Evolutionary conservation across 495 filamentous ascomycete genomes (phyloP).

Genomic region (Lophiotrema nucula): DNA sequence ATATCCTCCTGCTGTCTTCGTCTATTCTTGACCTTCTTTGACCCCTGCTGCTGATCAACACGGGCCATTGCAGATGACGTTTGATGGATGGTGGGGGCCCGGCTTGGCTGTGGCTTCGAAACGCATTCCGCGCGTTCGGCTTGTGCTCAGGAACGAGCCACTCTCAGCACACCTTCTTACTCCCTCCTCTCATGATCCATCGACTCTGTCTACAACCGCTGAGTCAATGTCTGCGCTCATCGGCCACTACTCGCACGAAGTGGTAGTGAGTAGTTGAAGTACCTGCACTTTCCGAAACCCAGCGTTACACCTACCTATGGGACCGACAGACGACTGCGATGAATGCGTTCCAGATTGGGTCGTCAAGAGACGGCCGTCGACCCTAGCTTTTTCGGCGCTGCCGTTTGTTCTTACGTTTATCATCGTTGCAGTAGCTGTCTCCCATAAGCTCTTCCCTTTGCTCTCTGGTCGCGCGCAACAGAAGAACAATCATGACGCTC

Average conservation of each 20-base stretch:
- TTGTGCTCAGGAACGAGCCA: neutral
- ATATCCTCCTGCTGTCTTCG: too few relatives aligned
- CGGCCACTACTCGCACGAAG: conserved; percentile 6
- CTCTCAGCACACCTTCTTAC: too few relatives aligned
- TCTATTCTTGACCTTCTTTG: too few relatives aligned
- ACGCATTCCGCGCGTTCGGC: conserved; percentile 15
- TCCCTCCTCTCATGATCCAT: too few relatives aligned
- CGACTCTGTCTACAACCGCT: too few relatives aligned
- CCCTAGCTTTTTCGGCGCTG: conserved; percentile 49
- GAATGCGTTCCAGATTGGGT: conserved; percentile 42
- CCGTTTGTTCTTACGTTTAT: conserved; percentile 64
- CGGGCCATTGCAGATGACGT: neutral
- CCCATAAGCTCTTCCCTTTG: conserved; percentile 63
- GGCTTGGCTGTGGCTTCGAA: conserved; percentile 4
- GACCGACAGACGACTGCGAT: conserved; percentile 46
- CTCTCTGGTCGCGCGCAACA: conserved; percentile 54
- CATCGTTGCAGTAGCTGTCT: conserved; percentile 54
- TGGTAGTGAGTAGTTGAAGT: neutral
- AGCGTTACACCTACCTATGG: conserved; percentile 28
- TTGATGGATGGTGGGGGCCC: neutral
- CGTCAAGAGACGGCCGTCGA: conserved; percentile 30
- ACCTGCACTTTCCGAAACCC: neutral
- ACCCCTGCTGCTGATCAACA: too few relatives aligned
- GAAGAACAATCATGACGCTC: conserved; percentile 47
- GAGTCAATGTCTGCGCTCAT: conserved; percentile 14